These are phyloP conservation scores for Aspergillus candidus DNA, from an alignment of 2,329 filamentous ascomycete species.

Conservation along the genomic window DNA sequence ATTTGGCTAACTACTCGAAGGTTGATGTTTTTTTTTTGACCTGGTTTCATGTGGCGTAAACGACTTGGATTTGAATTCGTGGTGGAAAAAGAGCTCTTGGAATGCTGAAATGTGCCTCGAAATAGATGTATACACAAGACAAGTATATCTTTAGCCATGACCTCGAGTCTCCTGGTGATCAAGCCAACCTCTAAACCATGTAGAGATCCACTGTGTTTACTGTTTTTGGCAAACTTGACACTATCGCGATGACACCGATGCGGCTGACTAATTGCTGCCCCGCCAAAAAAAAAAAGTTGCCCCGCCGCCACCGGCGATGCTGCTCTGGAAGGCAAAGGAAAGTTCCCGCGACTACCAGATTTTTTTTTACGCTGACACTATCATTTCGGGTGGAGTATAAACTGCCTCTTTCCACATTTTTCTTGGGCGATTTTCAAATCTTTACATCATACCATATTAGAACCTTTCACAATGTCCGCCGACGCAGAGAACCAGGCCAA, in stretches of 20 bases:
- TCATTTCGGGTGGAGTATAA: constrained; percentile 1
- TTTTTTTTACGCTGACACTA: constrained; percentile 8
- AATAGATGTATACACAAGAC: neutral
- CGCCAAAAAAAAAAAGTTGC: constrained; percentile 19
- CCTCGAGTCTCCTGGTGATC: too few relatives aligned
- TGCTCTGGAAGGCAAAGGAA: constrained; percentile 23
- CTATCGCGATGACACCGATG: constrained; percentile 12
- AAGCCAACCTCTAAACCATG: neutral
- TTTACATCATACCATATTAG: neutral
- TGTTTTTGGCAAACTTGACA: neutral
- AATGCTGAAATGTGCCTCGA: neutral
- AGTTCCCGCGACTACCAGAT: constrained; percentile 24
- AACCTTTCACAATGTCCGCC: constrained; percentile 21
- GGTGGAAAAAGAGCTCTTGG: too few relatives aligned
- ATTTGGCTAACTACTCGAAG: constrained; percentile 27
- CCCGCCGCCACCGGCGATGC: constrained; percentile 16
- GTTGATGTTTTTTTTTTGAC: too few relatives aligned
- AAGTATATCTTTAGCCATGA: neutral
- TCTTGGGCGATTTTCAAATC: neutral
- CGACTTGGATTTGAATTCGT: too few relatives aligned
- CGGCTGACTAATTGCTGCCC: constrained; percentile 15
- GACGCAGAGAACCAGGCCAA: constrained; percentile 17
- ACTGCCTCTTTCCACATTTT: neutral
- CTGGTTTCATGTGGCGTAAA: too few relatives aligned
- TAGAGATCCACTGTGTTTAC: neutral